Conservation (phyloP, 2,329 filamentous ascomycete species). For the Aspergillus quadrilineatus region DNA sequence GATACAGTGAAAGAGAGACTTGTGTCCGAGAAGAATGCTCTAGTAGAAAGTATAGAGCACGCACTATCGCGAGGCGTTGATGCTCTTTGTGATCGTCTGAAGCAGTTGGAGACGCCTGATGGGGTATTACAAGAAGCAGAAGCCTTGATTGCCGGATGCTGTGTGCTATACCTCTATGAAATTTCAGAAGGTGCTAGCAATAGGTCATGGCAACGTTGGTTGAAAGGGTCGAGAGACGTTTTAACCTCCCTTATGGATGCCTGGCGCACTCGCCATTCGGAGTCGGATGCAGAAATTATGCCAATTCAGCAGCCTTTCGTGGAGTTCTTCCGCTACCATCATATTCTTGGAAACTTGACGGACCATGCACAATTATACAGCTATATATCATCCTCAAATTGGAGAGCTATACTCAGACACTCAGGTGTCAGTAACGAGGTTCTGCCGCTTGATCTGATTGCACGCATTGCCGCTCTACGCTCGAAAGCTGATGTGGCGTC, state of each 20-base stretch:
- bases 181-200: neutral
- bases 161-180: neutral
- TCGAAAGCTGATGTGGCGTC: neutral
- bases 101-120: neutral
- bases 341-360: neutral
- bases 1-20: neutral
- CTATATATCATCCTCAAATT: neutral
- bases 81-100: neutral
- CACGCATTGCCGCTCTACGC: neutral
- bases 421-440: neutral
- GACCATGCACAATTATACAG: neutral
- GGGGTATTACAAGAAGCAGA: neutral
- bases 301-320: neutral
- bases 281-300: neutral
- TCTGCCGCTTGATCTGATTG: neutral
- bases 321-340: neutral
- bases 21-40: neutral
- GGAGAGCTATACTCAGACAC: neutral
- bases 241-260: neutral
- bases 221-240: neutral
- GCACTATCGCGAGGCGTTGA: neutral
- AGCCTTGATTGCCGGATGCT: neutral
- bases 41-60: neutral
- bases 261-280: neutral
- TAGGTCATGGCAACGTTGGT: neutral